Evolutionary conservation across 805 yeast genomes (phyloP).

Genomic region (Metschnikowia reukaufii): DNA sequence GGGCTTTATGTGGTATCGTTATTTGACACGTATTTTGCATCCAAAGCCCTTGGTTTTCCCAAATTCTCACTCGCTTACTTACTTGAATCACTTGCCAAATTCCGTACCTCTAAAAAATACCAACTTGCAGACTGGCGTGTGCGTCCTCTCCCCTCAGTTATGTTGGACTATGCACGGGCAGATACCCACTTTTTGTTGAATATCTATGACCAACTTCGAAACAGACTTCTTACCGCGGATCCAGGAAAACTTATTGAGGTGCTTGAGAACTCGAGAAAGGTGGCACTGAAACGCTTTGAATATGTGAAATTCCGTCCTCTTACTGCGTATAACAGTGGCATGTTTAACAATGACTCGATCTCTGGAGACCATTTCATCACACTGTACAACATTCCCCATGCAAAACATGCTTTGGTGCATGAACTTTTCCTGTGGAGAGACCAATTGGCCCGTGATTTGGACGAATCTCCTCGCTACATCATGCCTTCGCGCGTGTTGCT

Average conservation of each 20-base stretch:
- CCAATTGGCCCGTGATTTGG: constrained; percentile 63
- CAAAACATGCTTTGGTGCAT: constrained; percentile 55
- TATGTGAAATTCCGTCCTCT: constrained; percentile 58
- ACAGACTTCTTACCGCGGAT: constrained; percentile 46
- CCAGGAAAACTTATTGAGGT: constrained; percentile 57
- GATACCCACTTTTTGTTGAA: constrained; percentile 90
- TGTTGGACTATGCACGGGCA: constrained; percentile 86
- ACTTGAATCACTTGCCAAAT: constrained; percentile 74
- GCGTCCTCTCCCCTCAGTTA: constrained; percentile 74
- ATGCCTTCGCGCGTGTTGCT: constrained; percentile 81
- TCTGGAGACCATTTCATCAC: constrained; percentile 51
- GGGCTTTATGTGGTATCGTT: constrained; percentile 87
- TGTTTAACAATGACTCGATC: constrained; percentile 46
- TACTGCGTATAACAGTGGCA: constrained; percentile 33
- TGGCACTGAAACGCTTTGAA: constrained; percentile 80
- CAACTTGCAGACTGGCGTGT: constrained; percentile 97
- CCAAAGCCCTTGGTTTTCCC: constrained; percentile 75
- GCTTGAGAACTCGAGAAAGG: constrained; percentile 70
- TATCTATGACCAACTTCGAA: constrained; percentile 73
- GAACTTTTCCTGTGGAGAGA: constrained; percentile 85
- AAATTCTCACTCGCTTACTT: constrained; percentile 82
- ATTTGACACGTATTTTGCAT: constrained; percentile 92
- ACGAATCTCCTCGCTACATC: constrained; percentile 80
- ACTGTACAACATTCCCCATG: constrained; percentile 62
- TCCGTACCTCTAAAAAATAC: constrained; percentile 88